These are phyloP conservation scores for Astragalus glycyphyllos DNA, from an alignment of 306 rosid genomes.

Conservation along the genomic window DNA sequence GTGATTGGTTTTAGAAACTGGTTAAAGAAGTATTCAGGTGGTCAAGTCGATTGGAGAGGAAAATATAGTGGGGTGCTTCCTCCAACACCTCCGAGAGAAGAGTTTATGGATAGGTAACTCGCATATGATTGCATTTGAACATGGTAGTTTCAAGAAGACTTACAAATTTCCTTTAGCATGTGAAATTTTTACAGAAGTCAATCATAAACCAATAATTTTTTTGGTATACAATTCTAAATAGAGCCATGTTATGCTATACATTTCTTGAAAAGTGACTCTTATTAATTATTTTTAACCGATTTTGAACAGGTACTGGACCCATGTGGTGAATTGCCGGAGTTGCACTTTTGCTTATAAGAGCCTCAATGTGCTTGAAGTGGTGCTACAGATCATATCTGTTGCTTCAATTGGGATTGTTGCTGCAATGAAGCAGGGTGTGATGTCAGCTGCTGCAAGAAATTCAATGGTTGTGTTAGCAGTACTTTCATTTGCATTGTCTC, in stretches of 20 bases:
- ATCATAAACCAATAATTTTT: too few relatives aligned
- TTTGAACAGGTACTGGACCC: conserved; percentile 74
- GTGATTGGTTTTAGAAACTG: conserved; percentile 87
- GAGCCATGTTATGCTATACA: too few relatives aligned
- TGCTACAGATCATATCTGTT: conserved; percentile 63
- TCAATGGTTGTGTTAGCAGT: conserved; percentile 61
- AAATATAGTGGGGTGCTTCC: conserved; percentile 75
- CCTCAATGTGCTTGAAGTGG: conserved; percentile 66
- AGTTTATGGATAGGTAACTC: conserved; percentile 83
- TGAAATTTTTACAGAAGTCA: too few relatives aligned
- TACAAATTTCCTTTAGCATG: too few relatives aligned
- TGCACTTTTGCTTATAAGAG: conserved; percentile 79
- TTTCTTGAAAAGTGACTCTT: too few relatives aligned
- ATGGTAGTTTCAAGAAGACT: conserved; percentile 13
- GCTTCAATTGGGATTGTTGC: conserved; percentile 77
- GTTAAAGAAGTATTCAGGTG: conserved; percentile 79
- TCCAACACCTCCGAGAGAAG: conserved; percentile 81
- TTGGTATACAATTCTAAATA: too few relatives aligned
- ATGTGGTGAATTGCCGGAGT: conserved; percentile 84
- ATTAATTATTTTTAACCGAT: too few relatives aligned
- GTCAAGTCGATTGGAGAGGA: conserved; percentile 90
- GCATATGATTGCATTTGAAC: conserved; percentile 6
- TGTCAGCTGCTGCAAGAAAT: conserved; percentile 54
- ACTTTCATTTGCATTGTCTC: conserved; percentile 70
- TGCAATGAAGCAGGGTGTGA: conserved; percentile 53